Evolutionary conservation across 169 alveolate species (phyloP).

Genomic region (Plasmodium gonderi): DNA sequence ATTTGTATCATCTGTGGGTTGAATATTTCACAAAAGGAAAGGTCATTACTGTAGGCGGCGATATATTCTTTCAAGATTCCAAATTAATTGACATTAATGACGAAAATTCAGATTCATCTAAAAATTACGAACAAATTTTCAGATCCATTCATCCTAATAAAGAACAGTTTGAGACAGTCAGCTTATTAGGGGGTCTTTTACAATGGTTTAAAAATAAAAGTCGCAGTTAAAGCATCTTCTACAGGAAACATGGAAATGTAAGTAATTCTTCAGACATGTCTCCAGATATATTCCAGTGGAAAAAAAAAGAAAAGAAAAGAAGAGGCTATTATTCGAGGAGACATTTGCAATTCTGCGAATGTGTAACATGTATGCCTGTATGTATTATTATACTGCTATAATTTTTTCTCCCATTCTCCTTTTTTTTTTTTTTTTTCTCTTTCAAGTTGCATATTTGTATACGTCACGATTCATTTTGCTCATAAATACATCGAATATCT

Average conservation of each 20-base stretch:
- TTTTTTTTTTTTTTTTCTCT: background rate
- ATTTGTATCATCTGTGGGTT: slow-evolving; percentile 47
- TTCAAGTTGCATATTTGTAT: background rate
- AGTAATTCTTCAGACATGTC: too few relatives aligned
- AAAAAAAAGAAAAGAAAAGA: background rate
- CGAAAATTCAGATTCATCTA: background rate
- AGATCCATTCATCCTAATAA: slow-evolving; percentile 6
- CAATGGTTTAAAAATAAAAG: slow-evolving; percentile 76
- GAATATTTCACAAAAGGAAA: slow-evolving; percentile 74
- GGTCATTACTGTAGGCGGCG: slow-evolving; percentile 72
- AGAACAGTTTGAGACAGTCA: slow-evolving; percentile 41
- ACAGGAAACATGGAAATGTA: too few relatives aligned
- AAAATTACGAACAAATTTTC: slow-evolving; percentile 6
- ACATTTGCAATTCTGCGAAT: background rate
- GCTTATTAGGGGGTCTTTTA: slow-evolving; percentile 53
- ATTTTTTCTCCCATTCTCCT: background rate
- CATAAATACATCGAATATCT: background rate
- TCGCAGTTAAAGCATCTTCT: background rate
- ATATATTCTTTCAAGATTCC: slow-evolving; percentile 42
- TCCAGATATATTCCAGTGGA: too few relatives aligned
- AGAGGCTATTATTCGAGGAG: background rate
- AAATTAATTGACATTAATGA: slow-evolving; percentile 38
- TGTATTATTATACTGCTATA: background rate
- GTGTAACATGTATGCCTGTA: background rate
- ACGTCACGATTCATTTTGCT: background rate